Evolutionary conservation across 768 basidiomycete genomes (phyloP), one percentile per base, ranked within the genome.

Genomic region (Mycena indigotica): DNA sequence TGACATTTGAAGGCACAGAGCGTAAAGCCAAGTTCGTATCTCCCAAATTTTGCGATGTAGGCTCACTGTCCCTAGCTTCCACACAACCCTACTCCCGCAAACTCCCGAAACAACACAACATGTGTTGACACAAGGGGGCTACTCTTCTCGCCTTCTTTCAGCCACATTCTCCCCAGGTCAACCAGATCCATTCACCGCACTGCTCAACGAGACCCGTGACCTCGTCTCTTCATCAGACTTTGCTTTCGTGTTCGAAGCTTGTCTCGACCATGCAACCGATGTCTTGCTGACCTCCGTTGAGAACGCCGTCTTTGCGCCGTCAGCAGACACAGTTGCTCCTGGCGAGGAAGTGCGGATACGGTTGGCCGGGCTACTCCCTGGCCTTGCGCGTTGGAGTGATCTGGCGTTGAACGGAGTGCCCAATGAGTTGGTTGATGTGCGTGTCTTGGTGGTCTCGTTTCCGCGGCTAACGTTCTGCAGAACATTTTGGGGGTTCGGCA

Each of bases 361-460:
- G 45, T 71, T 97, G 15, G 95, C 93, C 15, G 85, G 87, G 4
- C 73, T 96, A 63, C 73, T 98, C 26, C 95, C 94, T 3, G 88
- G 84, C 1, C 73, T 97, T 39, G 85, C 89, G 53, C 76, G 84
- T 55, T 94, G 93, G 92, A 87, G 86, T 65, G 83, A 83, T 61
- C 56, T 84, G 56, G 86, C 86, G 35, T 69, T 93, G 63, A 80
- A 84, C 60, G 82, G 82, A 17, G 68, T 87, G 53, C 91, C 90
- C 30, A 93, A 91, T 68, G 91, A 90, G 69, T 74, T 93, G 62
- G 82, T 93, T 25, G 92, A 95, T 75, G 93, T 93, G 67, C 72
- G 89, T 81, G 3, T 26, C 6, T 28, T 26, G 21, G 49, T 55
- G 55, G 15, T 2, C 52, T 12, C 21, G 17, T 53, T 3, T 26